phyloP scores from a whole-genome alignment of 441 rosid genomes.

The Bruguiera hainesii region DNA sequence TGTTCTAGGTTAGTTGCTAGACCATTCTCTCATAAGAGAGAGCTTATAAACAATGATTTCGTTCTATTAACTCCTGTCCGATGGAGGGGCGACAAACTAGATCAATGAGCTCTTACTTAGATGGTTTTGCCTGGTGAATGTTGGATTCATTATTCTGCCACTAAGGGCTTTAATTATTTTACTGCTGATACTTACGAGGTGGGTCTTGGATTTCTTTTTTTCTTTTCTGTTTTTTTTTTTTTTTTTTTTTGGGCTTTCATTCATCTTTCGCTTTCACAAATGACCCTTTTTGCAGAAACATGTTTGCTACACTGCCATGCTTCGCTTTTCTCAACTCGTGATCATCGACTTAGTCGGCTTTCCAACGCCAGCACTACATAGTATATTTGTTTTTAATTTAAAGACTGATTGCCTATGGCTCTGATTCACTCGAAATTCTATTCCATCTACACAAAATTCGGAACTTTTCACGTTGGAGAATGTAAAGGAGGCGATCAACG shows the following conservation, averaged over 20 bases:
- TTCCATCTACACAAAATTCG: too few species aligned
- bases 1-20: too few species aligned
- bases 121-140: slow-evolving; percentile 27
- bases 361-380: background rate
- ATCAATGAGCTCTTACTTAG: slow-evolving; percentile 22
- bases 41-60: slow-evolving; percentile 19
- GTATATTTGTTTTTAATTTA: too few species aligned
- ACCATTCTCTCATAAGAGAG: background rate
- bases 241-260: background rate
- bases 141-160: background rate
- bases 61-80: slow-evolving; percentile 22
- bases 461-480: too few species aligned
- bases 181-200: slow-evolving; percentile 15
- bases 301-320: slow-evolving; percentile 4
- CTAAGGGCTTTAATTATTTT: background rate
- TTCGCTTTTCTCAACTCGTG: background rate
- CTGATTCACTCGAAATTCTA: too few species aligned
- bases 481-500: too few species aligned
- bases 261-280: slow-evolving; percentile 1
- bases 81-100: slow-evolving; percentile 16
- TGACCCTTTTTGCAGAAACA: background rate
- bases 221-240: background rate
- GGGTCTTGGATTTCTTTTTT: slow-evolving; percentile 1
- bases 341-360: background rate
- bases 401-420: background rate